Base-by-base conservation (phyloP, 129 eudicot species). In the Kitagawia praeruptora region DNA sequence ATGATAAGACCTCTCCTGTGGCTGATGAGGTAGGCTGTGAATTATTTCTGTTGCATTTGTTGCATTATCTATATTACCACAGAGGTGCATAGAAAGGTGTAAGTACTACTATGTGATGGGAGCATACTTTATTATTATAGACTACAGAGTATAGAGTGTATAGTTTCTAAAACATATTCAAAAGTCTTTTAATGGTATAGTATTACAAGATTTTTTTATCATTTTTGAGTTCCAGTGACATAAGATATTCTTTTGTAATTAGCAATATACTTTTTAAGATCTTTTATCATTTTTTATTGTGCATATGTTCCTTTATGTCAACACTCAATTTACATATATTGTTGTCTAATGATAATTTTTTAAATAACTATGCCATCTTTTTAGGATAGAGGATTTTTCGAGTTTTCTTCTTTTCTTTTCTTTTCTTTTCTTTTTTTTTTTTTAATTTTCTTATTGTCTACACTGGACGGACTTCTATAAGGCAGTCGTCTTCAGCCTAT, bases 1-100 rank as follows among this genome's bases (percentile, higher is more conserved):
- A 96, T 83, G 99, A 96, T 83, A 86, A 85, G 88, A 85, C 80
- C 21, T 96, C 99, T 78, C 99, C 99, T 44, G 99, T 96, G 78
- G 99, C 85, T 74, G 85, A 83, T 81, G 99, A 96, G 98, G 99
- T 92, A 86, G 48, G 86, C n/a, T 47, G 40, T 79, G 23, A 31
- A 31, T 37, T 46, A 46, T 19, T 64, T 67, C 42, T 40, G 42
- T 40, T 40, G 6, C 42, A 40, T 40, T 40, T 74, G 58, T 4
- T 70, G 41, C 4, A 8, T 19, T 7, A 3, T 74, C 34, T 25
- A 31, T 16, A 14, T 56, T 28, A 6, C 27, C 9, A 54, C 63
- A 56, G 56, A 28, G 18, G n/a, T 74, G 28, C 40, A 27, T 74
- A 12, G 40, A 44, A 13, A 46, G 28, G 51, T n/a, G 14, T n/a